Percentiles rank a stretch among this genome's conserved stretches.
phyloP scores from a whole-genome alignment of 2,329 filamentous ascomycete genomes.

The Trichoderma sp. region DNA sequence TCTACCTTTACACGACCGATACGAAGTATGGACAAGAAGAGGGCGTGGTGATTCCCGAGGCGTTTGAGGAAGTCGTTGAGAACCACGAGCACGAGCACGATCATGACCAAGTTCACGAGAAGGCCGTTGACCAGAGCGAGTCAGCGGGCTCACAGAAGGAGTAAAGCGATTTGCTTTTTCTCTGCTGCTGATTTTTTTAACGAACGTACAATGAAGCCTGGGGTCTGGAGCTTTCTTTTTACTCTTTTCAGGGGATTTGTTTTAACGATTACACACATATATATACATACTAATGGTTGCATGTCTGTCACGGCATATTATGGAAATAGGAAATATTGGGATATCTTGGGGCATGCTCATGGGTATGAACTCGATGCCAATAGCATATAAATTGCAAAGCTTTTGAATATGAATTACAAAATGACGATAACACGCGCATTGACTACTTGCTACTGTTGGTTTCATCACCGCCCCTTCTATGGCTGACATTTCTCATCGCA shows the following conservation, averaged over 20 bases:
- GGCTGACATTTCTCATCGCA: neutral
- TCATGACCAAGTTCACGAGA: neutral
- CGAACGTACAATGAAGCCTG: neutral
- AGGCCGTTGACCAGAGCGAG: neutral
- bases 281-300: neutral
- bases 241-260: neutral
- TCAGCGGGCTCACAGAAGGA: slow-evolving; percentile 5
- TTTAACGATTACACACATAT: neutral
- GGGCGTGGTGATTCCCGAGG: slow-evolving; percentile 20
- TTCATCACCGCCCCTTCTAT: neutral
- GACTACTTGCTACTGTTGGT: no score
- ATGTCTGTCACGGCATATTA: neutral
- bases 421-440: neutral
- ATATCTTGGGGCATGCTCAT: neutral
- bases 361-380: neutral
- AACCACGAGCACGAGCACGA: neutral
- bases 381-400: neutral
- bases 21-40: slow-evolving; percentile 18
- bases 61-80: slow-evolving; percentile 3
- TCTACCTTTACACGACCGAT: slow-evolving; percentile 12
- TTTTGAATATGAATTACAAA: neutral
- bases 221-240: neutral
- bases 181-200: neutral
- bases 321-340: neutral
- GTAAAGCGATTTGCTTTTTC: neutral